Evolutionary conservation across 495 filamentous ascomycete species (phyloP).

Genomic region (Evernia prunastri): DNA sequence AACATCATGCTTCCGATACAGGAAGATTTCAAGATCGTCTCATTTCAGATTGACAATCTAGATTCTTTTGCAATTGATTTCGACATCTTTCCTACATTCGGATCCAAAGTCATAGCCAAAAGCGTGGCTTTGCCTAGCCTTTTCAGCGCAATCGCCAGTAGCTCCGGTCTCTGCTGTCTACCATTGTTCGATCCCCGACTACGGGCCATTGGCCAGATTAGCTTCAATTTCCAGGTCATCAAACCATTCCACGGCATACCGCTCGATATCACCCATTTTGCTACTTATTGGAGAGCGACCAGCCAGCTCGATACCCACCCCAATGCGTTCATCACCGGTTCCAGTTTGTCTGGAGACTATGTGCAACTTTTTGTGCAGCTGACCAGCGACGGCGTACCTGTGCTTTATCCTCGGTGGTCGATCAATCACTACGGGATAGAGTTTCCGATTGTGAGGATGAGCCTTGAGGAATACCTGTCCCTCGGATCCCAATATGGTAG

Average conservation of each 20-base stretch:
- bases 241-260: slow-evolving; percentile 93
- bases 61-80: slow-evolving; percentile 93
- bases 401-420: slow-evolving; percentile 77
- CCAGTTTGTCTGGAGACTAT: slow-evolving; percentile 89
- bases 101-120: slow-evolving; percentile 92
- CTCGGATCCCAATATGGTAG: slow-evolving; percentile 52
- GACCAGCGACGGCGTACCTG: slow-evolving; percentile 77
- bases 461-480: slow-evolving; percentile 62
- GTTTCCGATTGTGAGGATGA: slow-evolving; percentile 69
- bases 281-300: slow-evolving; percentile 98
- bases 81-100: slow-evolving; percentile 95
- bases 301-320: slow-evolving; percentile 79
- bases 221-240: slow-evolving; percentile 90
- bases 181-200: slow-evolving; percentile 89
- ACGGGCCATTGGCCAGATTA: slow-evolving; percentile 89
- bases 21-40: slow-evolving; percentile 84
- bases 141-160: slow-evolving; percentile 66
- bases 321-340: slow-evolving; percentile 84
- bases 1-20: slow-evolving; percentile 93
- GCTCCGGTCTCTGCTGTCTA: slow-evolving; percentile 73
- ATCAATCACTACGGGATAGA: slow-evolving; percentile 73
- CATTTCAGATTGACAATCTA: slow-evolving; percentile 91
- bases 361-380: slow-evolving; percentile 85
- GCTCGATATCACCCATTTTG: slow-evolving; percentile 93
- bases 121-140: slow-evolving; percentile 82